Evolutionary conservation across 805 yeast genomes (phyloP).

Genomic region (Ogataea parapolymorpha): DNA sequence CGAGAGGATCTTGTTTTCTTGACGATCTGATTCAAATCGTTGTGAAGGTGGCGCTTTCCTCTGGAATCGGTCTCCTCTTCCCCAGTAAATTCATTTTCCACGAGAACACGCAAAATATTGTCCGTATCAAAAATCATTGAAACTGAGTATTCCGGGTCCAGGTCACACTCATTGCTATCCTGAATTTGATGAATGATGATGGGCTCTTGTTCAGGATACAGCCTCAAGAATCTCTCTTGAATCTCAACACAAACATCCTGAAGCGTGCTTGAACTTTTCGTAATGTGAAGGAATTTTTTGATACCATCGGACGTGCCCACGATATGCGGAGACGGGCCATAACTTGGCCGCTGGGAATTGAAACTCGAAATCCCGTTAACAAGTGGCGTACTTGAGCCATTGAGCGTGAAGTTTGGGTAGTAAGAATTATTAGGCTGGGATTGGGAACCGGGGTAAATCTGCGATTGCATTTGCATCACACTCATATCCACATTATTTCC

Average conservation of each 20-base stretch:
- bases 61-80: slow-evolving; percentile 1
- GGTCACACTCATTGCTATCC: slow-evolving; percentile 64
- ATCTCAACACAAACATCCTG: slow-evolving; percentile 52
- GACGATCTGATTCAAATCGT: slow-evolving; percentile 29
- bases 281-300: slow-evolving; percentile 61
- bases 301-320: slow-evolving; percentile 7
- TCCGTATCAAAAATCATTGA: slow-evolving; percentile 59
- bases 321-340: slow-evolving; percentile 15
- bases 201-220: slow-evolving; percentile 62
- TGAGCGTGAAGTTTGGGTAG: slow-evolving; percentile 17
- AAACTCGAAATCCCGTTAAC: slow-evolving; percentile 10
- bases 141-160: slow-evolving; percentile 72
- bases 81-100: slow-evolving; percentile 36
- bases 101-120: slow-evolving; percentile 44
- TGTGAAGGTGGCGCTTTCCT: slow-evolving; percentile 24
- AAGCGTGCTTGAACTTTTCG: slow-evolving; percentile 46
- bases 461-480: slow-evolving; percentile 7
- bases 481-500: slow-evolving; percentile 6
- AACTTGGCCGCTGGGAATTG: slow-evolving; percentile 5
- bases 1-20: slow-evolving; percentile 30
- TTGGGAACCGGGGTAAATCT: slow-evolving; percentile 6
- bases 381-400: slow-evolving; percentile 29
- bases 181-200: slow-evolving; percentile 60
- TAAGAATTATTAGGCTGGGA: slow-evolving; percentile 11
- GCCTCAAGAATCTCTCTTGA: slow-evolving; percentile 49